A percentile compares a stretch with the other conserved stretches of the same genome.
Conservation (phyloP, 2,329 filamentous ascomycete genomes). For the Tolypocladium album region DNA sequence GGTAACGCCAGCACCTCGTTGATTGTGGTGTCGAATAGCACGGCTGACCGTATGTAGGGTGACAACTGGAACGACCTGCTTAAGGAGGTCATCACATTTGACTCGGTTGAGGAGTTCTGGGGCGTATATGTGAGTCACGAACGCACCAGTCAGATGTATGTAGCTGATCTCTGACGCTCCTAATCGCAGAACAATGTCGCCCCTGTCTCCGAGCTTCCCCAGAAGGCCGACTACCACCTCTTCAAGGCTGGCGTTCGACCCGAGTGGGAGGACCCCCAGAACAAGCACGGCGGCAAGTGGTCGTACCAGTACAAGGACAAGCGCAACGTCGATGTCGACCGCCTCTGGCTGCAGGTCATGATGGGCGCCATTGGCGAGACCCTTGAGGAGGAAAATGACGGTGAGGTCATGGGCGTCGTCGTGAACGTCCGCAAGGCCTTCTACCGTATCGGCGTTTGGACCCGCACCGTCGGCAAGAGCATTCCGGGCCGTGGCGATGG, state of each 20-base stretch:
- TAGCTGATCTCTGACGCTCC: slow-evolving; percentile 3
- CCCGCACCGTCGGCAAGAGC: slow-evolving; percentile 80
- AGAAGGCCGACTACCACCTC: slow-evolving; percentile 98
- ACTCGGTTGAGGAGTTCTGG: slow-evolving; percentile 99
- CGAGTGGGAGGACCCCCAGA: slow-evolving; percentile 97
- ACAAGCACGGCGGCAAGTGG: slow-evolving; percentile 99
- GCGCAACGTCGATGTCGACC: slow-evolving; percentile 81
- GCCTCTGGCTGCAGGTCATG: slow-evolving; percentile 95
- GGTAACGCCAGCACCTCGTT: slow-evolving; percentile 37
- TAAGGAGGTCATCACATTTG: slow-evolving; percentile 97
- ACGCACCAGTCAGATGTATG: too few relatives aligned
- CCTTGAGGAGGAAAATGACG: slow-evolving; percentile 86
- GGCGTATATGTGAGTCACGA: slow-evolving; percentile 77
- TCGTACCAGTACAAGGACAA: slow-evolving; percentile 98
- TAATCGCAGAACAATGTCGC: slow-evolving; percentile 88
- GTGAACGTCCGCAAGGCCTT: slow-evolving; percentile 98
- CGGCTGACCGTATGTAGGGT: slow-evolving; percentile 41
- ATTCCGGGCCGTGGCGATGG: slow-evolving; percentile 66
- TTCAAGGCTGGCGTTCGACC: slow-evolving; percentile 97
- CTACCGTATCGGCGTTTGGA: slow-evolving; percentile 97
- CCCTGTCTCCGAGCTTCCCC: slow-evolving; percentile 83
- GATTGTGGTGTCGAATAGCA: neutral
- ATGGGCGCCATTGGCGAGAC: slow-evolving; percentile 95
- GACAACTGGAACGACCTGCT: slow-evolving; percentile 98
- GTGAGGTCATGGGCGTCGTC: slow-evolving; percentile 98